phyloP scores from a whole-genome alignment of 139 green algal genomes.

The Chlorella sorokiniana region DNA sequence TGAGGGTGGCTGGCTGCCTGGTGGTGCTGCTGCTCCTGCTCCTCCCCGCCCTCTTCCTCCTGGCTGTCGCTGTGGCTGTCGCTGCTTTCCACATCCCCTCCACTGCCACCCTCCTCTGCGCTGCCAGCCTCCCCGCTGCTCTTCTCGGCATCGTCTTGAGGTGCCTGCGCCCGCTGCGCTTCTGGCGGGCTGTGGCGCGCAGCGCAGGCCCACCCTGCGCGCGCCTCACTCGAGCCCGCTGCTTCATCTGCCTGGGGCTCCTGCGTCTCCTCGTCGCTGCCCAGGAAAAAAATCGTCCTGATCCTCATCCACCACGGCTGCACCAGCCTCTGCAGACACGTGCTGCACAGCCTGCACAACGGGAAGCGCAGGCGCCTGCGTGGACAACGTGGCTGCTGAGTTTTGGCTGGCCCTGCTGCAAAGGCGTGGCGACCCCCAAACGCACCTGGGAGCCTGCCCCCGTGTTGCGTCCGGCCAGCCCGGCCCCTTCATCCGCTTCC shows the following conservation, averaged over 20 bases:
- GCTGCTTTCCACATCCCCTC: too few species aligned
- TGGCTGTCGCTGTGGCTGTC: too few species aligned
- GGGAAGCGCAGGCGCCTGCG: too few species aligned
- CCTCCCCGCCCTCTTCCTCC: slow-evolving; percentile 3
- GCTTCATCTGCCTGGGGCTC: too few species aligned
- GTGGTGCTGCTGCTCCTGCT: not conserved
- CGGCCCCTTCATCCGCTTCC: slow-evolving; percentile 78
- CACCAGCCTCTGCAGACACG: not conserved
- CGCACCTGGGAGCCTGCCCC: not conserved
- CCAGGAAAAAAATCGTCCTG: slow-evolving; percentile 57
- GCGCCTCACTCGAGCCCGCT: too few species aligned
- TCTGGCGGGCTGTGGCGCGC: too few species aligned
- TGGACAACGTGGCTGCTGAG: not conserved
- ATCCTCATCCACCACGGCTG: slow-evolving; percentile 17
- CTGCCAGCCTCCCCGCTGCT: too few species aligned
- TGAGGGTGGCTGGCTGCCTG: not conserved
- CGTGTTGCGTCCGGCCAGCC: not conserved
- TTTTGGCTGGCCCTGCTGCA: not conserved
- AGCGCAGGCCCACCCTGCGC: too few species aligned
- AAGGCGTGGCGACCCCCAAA: not conserved
- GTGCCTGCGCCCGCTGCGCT: too few species aligned
- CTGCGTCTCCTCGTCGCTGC: slow-evolving; percentile 31
- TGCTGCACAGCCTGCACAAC: too few species aligned
- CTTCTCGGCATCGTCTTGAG: too few species aligned
- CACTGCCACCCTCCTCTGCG: too few species aligned